phyloP scores from a whole-genome alignment of 2,329 filamentous ascomycete species.

The Fusarium setosum region DNA sequence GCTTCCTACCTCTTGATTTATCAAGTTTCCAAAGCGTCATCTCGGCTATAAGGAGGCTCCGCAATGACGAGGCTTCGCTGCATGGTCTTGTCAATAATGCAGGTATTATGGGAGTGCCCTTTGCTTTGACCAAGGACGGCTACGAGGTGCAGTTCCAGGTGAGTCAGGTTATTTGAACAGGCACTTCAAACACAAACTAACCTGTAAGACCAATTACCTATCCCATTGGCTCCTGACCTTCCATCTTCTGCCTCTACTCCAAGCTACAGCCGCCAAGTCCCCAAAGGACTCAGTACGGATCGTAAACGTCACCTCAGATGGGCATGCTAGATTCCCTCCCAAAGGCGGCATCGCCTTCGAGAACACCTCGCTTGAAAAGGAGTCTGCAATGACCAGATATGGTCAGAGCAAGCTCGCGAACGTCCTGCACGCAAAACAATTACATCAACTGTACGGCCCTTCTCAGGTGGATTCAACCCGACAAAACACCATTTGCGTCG shows the following conservation, averaged over 20 bases:
- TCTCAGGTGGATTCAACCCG: neutral
- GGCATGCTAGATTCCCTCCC: constrained; percentile 27
- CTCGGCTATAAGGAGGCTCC: constrained; percentile 47
- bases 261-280: constrained; percentile 41
- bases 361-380: constrained; percentile 18
- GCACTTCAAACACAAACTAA: neutral
- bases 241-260: constrained; percentile 51
- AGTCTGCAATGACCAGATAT: constrained; percentile 4
- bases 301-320: constrained; percentile 37
- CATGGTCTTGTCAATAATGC: constrained; percentile 55
- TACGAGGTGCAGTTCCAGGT: constrained; percentile 45
- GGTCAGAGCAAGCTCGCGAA: constrained; percentile 18
- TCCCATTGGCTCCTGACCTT: constrained; percentile 55
- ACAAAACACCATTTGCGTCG: neutral
- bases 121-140: constrained; percentile 14
- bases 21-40: constrained; percentile 50
- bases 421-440: constrained; percentile 13
- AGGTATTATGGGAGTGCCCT: constrained; percentile 51
- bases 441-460: neutral
- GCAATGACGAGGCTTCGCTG: constrained; percentile 41
- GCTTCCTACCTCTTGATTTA: constrained; percentile 51
- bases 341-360: constrained; percentile 33
- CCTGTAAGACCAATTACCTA: constrained; percentile 53
- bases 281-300: constrained; percentile 25
- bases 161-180: neutral